phyloP scores from a whole-genome alignment of 1,139 yeast genomes.

The Suhomyces choctaworum region DNA sequence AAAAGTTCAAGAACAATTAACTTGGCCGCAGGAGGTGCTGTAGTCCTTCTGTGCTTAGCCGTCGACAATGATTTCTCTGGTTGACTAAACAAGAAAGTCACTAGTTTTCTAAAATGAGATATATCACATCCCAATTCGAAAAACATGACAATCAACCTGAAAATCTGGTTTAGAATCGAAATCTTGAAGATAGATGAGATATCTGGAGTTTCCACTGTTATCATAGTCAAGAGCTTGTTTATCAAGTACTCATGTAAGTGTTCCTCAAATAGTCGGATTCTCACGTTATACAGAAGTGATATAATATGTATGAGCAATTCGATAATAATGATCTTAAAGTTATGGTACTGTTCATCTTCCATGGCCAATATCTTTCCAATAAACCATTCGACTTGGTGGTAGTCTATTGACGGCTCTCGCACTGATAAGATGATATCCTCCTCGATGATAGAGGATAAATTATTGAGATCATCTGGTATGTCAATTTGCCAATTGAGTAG shows the following conservation, averaged over 20 bases:
- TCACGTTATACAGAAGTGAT: slow-evolving; percentile 27
- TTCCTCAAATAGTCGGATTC: slow-evolving; percentile 23
- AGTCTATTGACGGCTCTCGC: slow-evolving; percentile 5
- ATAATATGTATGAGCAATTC: slow-evolving; percentile 30
- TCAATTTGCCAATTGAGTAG: slow-evolving; percentile 43
- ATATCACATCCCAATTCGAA: slow-evolving; percentile 41
- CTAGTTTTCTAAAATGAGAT: slow-evolving; percentile 21
- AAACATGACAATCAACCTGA: slow-evolving; percentile 28
- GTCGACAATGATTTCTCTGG: background rate
- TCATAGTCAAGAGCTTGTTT: slow-evolving; percentile 17
- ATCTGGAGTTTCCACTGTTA: background rate
- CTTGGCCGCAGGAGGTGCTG: slow-evolving; percentile 14
- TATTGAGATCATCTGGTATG: slow-evolving; percentile 21
- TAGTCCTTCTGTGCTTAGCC: background rate
- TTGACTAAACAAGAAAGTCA: slow-evolving; percentile 21
- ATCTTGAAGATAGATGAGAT: slow-evolving; percentile 11
- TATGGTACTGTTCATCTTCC: slow-evolving; percentile 28
- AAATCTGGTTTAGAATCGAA: slow-evolving; percentile 21
- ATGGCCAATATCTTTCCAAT: slow-evolving; percentile 20
- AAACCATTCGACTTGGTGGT: slow-evolving; percentile 15
- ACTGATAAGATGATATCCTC: slow-evolving; percentile 23
- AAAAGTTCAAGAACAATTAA: slow-evolving; percentile 28
- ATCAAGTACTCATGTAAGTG: slow-evolving; percentile 26
- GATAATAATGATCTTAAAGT: slow-evolving; percentile 33
- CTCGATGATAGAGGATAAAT: slow-evolving; percentile 24